Percentiles rank a stretch among this genome's conserved stretches.
These are phyloP conservation scores for Cynara cardunculus DNA, from an alignment of 129 eudicot genomes.

Conservation along the genomic window DNA sequence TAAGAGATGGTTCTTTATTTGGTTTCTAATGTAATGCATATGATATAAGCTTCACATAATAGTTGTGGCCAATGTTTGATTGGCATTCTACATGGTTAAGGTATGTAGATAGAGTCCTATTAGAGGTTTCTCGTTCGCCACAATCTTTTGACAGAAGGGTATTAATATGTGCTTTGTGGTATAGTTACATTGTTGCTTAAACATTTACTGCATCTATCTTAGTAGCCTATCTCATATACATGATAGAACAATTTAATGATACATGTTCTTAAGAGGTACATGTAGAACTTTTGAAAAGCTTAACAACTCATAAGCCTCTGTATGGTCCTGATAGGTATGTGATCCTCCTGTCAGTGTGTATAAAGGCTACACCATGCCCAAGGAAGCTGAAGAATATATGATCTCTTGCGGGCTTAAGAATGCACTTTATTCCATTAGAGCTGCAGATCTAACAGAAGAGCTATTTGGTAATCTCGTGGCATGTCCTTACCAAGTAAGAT, in stretches of 20 bases:
- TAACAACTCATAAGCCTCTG: constrained; percentile 3
- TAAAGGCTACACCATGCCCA: constrained; percentile 78
- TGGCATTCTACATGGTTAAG: not conserved
- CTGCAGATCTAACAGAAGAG: constrained; percentile 71
- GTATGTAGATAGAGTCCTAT: not conserved
- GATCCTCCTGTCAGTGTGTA: constrained; percentile 96
- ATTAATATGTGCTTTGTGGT: not conserved
- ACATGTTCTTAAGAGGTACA: not conserved
- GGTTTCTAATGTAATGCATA: not conserved
- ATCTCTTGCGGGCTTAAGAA: constrained; percentile 78
- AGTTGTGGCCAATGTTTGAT: not conserved
- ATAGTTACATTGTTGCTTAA: not conserved
- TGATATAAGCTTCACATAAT: not conserved
- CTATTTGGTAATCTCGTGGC: constrained; percentile 78
- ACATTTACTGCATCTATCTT: not conserved
- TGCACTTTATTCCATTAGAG: constrained; percentile 88
- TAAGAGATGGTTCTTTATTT: not conserved
- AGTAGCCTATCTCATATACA: not conserved
- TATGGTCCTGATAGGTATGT: constrained; percentile 54
- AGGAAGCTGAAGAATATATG: constrained; percentile 77
- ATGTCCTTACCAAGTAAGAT: constrained; percentile 68
- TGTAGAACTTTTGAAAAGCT: not conserved
- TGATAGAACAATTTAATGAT: not conserved
- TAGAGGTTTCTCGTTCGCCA: not conserved
- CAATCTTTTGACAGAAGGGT: not conserved